Evolutionary conservation across 805 yeast genomes (phyloP).

Genomic region (Candida cerambycidarum): DNA sequence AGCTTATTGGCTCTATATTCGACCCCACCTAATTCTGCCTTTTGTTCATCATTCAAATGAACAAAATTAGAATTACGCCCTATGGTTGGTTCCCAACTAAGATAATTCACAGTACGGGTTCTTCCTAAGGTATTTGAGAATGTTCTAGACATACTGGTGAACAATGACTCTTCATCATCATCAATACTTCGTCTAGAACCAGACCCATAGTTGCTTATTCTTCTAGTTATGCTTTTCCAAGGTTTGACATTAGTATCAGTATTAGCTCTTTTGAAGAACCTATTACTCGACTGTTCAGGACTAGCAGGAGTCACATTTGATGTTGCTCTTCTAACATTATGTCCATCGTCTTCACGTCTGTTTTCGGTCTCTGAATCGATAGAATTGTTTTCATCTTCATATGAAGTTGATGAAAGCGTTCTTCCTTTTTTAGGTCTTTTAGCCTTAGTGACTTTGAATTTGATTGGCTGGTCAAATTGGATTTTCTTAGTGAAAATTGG

Average conservation of each 20-base stretch:
- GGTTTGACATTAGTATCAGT: constrained; percentile 25
- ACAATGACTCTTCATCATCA: constrained; percentile 14
- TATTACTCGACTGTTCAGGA: constrained; percentile 34
- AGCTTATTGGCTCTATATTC: constrained; percentile 89
- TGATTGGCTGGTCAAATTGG: constrained; percentile 5
- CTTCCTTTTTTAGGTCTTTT: constrained; percentile 12
- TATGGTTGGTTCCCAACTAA: constrained; percentile 88
- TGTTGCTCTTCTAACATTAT: constrained; percentile 20
- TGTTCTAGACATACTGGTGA: constrained; percentile 13
- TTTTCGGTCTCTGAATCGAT: constrained; percentile 20
- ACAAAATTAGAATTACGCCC: constrained; percentile 94
- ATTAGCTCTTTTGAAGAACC: constrained; percentile 39
- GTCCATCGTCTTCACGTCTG: constrained; percentile 5
- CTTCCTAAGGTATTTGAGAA: constrained; percentile 29
- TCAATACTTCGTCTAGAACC: constrained; percentile 3
- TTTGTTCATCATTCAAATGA: constrained; percentile 75
- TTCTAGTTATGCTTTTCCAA: constrained; percentile 1
- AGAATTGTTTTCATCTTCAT: constrained; percentile 21
- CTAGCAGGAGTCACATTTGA: constrained; percentile 37
- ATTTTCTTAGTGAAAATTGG: constrained; percentile 36
- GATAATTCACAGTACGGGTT: constrained; percentile 51
- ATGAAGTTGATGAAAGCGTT: constrained; percentile 13
- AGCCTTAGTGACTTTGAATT: not conserved
- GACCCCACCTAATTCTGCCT: constrained; percentile 95
- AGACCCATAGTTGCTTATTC: constrained; percentile 6